Conservation (phyloP, 257 asterid species). For the Hygrophila difformis region DNA sequence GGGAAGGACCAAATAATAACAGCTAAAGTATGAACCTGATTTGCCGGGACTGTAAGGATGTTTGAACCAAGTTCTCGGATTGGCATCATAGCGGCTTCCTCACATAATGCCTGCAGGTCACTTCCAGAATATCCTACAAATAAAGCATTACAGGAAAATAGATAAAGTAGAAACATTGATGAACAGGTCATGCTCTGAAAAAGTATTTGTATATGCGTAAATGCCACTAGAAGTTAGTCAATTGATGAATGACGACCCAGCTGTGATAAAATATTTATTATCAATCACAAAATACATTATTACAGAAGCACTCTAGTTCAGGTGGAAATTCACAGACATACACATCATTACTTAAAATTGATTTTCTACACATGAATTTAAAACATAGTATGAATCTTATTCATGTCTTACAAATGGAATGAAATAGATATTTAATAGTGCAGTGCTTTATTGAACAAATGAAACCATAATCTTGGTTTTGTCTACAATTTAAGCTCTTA, state of each 20-base stretch:
- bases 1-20: too few relatives aligned
- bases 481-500: slow-evolving; percentile 2
- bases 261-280: neutral
- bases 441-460: neutral
- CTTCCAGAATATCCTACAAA: slow-evolving; percentile 90
- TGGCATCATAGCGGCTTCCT: slow-evolving; percentile 99
- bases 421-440: neutral
- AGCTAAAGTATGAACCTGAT: slow-evolving; percentile 40
- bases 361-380: neutral
- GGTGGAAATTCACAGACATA: neutral
- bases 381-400: neutral
- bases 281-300: neutral
- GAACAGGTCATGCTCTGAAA: slow-evolving; percentile 13
- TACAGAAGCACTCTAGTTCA: slow-evolving; percentile 4
- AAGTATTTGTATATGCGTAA: too few relatives aligned
- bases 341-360: neutral
- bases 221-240: too few relatives aligned
- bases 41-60: slow-evolving; percentile 61
- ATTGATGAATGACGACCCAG: neutral
- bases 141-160: slow-evolving; percentile 4
- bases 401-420: neutral
- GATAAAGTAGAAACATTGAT: neutral
- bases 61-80: slow-evolving; percentile 90
- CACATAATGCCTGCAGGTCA: slow-evolving; percentile 88
- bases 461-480: neutral